Base-by-base conservation (phyloP, 345 rosid genomes). In the Jatropha curcas region DNA sequence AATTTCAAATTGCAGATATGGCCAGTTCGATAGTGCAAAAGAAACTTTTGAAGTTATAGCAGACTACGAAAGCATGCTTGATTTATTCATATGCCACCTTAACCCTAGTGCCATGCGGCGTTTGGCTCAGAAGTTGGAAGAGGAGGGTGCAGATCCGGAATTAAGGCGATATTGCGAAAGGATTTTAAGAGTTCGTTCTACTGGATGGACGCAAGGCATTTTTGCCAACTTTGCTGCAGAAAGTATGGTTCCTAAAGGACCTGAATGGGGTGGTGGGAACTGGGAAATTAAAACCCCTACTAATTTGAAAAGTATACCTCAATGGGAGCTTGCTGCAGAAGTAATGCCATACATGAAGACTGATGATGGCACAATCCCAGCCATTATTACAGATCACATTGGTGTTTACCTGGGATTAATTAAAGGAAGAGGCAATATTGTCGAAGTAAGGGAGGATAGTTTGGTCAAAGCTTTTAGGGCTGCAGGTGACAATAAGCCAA, bases 241-340 rank as follows among this genome's bases (percentile, higher is more conserved):
- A 85, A 92, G 94, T 80, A 90, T 95, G 96, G 98, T 92, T 75
- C 99, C 97, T 2, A 95, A 95, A 82, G 98, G 99, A 74, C 81
- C 93, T 66, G 98, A 90, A 83, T 95, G 99, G 99, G 98, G 98
- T 77, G 99, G 99, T 81, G 98, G 97, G 65, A 95, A 95, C 88
- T 95, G 98, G 99, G 99, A 95, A 84, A 95, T 92, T 59, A 92
- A 91, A 77, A 92, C 92, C 41, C 98, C 99, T 41, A 79, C 94
- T 41, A 86, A 85, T 81, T 80, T 91, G 80, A 92, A 92, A 85
- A 87, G 85, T 68, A 86, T 87, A 80, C 98, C 99, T 76, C 89
- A 82, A 67, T 95, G 99, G 99, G 99, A 86, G 67, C 85, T 92
- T 74, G 99, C 98, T 53, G 94, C 89, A 60, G 99, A 95, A 81